Conservation (phyloP, 805 yeast genomes). For the Komagataella pastoris region DNA sequence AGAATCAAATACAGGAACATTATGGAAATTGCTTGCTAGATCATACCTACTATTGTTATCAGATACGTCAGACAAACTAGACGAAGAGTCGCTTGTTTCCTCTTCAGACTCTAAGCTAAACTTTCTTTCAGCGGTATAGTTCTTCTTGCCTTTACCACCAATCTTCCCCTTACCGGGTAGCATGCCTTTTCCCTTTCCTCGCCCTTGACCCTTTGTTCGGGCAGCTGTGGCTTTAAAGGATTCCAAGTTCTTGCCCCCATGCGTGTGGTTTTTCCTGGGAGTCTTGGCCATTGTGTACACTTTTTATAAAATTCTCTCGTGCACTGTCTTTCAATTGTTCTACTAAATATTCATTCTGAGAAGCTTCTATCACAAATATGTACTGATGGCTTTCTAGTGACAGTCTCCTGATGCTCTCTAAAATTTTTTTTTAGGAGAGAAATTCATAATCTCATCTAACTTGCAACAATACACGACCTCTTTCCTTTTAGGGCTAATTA, state of each 20-base stretch:
- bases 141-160: neutral
- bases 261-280: neutral
- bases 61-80: slow-evolving; percentile 3
- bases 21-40: slow-evolving; percentile 4
- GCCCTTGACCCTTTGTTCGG: neutral
- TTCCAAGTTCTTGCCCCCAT: neutral
- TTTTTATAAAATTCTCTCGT: neutral
- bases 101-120: slow-evolving; percentile 13
- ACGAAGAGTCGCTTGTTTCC: slow-evolving; percentile 4
- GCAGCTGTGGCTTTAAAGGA: neutral
- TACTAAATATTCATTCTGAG: neutral
- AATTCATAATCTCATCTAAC: neutral
- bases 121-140: slow-evolving; percentile 5
- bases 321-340: neutral
- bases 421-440: too few species aligned
- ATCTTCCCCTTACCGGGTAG: neutral
- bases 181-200: neutral
- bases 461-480: neutral
- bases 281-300: neutral
- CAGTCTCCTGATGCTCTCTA: neutral
- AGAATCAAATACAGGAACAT: slow-evolving; percentile 1
- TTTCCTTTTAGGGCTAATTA: neutral
- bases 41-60: slow-evolving; percentile 4
- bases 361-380: neutral
- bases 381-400: neutral